These are phyloP conservation scores for Amphicarpaea edgeworthii DNA, from an alignment of 306 rosid genomes.

Conservation along the genomic window DNA sequence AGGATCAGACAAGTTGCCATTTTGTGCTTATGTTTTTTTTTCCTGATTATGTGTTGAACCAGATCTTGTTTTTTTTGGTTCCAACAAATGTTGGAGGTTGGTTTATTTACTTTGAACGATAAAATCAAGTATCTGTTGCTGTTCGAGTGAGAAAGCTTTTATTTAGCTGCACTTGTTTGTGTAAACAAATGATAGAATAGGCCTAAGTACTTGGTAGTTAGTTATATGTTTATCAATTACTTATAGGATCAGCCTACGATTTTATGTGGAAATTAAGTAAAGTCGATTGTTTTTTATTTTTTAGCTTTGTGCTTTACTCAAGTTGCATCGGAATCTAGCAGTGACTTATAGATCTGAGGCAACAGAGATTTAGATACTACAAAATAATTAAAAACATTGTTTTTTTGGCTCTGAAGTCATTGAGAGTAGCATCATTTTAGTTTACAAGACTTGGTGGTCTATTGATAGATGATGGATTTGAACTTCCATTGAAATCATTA, in stretches of 20 bases:
- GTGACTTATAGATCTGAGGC: slow-evolving; percentile 9
- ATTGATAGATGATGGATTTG: slow-evolving; percentile 26
- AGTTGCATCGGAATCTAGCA: slow-evolving; percentile 20
- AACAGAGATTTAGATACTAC: slow-evolving; percentile 14
- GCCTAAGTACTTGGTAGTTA: background rate
- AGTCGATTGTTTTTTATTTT: slow-evolving; percentile 18
- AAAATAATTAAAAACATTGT: slow-evolving; percentile 13
- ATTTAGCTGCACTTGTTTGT: slow-evolving; percentile 29
- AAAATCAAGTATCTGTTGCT: background rate
- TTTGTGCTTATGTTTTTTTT: background rate
- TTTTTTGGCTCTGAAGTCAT: slow-evolving; percentile 10
- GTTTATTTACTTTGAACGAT: background rate
- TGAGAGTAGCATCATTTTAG: too few species aligned
- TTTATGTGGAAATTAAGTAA: too few species aligned
- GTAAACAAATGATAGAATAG: background rate
- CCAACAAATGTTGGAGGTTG: slow-evolving; percentile 21
- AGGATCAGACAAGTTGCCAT: slow-evolving; percentile 7
- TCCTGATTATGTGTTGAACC: too few species aligned
- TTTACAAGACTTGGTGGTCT: background rate
- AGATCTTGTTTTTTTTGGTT: slow-evolving; percentile 17
- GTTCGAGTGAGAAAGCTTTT: slow-evolving; percentile 8
- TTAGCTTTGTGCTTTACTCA: slow-evolving; percentile 6
- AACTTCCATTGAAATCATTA: slow-evolving; percentile 22
- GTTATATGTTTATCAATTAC: background rate
- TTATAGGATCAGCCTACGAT: too few species aligned